phyloP scores from a whole-genome alignment of 2,329 filamentous ascomycete genomes.

The Fusarium subtropicale region DNA sequence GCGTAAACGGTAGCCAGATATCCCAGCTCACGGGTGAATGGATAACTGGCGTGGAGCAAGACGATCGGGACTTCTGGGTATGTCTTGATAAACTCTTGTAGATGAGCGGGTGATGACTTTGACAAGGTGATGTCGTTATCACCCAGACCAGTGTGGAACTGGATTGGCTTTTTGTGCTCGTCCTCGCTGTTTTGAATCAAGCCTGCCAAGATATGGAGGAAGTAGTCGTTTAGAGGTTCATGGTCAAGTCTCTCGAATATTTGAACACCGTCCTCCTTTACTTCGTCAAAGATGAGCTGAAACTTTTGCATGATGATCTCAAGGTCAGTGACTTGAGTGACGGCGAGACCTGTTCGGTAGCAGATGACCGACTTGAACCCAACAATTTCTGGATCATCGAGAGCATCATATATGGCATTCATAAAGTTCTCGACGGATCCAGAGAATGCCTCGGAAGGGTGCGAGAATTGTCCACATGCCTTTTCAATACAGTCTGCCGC shows the following conservation, averaged over 20 bases:
- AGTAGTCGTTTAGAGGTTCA: slow-evolving; percentile 74
- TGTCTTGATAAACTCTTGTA: slow-evolving; percentile 77
- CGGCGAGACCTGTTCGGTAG: slow-evolving; percentile 78
- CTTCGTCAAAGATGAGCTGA: slow-evolving; percentile 49
- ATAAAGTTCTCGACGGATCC: slow-evolving; percentile 55
- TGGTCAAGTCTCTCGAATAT: slow-evolving; percentile 68
- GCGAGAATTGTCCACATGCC: slow-evolving; percentile 51
- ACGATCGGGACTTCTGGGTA: slow-evolving; percentile 80
- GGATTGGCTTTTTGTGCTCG: slow-evolving; percentile 74
- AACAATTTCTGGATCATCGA: slow-evolving; percentile 75
- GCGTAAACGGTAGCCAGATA: slow-evolving; percentile 82
- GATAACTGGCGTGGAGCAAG: slow-evolving; percentile 83
- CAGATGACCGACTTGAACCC: slow-evolving; percentile 88
- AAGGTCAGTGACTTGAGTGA: slow-evolving; percentile 60
- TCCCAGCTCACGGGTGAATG: slow-evolving; percentile 80
- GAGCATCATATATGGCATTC: slow-evolving; percentile 63
- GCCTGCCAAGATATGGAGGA: slow-evolving; percentile 73
- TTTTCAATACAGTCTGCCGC: slow-evolving; percentile 71
- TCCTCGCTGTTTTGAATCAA: slow-evolving; percentile 62
- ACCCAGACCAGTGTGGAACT: slow-evolving; percentile 86
- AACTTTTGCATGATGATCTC: slow-evolving; percentile 57
- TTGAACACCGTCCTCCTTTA: slow-evolving; percentile 21
- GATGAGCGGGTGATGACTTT: slow-evolving; percentile 77
- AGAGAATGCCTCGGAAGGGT: slow-evolving; percentile 44
- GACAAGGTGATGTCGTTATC: slow-evolving; percentile 81